Base-by-base conservation (phyloP, 495 filamentous ascomycete species). In the Penicillium diatomitis region DNA sequence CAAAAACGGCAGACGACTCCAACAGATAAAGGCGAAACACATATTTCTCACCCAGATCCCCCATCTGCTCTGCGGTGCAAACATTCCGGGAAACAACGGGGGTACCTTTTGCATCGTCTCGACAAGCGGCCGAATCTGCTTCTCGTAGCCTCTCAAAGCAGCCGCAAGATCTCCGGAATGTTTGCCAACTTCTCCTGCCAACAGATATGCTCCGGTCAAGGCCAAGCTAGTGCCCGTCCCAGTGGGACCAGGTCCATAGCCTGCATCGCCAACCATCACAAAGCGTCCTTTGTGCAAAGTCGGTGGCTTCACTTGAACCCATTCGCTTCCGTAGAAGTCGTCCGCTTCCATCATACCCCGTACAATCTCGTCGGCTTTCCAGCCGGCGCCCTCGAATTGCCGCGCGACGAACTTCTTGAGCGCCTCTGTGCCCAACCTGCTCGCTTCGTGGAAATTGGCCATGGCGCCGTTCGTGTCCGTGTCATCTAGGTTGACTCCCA, bases 241-340 rank as follows among this genome's bases (percentile, higher is more conserved):
- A 30, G 67, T 75, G 4, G 58, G 50, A 38, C 64, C 56, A 4
- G 67, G 44, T 3, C 58, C 60, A 51, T 71, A 72, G 2, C 64
- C 70, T 0, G 70, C 65, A 50, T 74, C 69, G 11, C 70, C 70
- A 9, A 71, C 63, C 44, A 71, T 41, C 6, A 63, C 69, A 36
- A 72, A 60, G 6, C 67, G 62, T 5, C 67, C 66, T 27, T 61
- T 65, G 31, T 56, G 56, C 37, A 72, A 41, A 9, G 8, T 54
- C 11, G 70, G 64, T 11, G 50, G 11, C 49, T 70, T 71, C 57
- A 77, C 65, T 55, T 78, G 75, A 1, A 66, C 64, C n/a, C 70
- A 50, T 38, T 72, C 73, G 38, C 51, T 58, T 10, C 58, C 64
- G 57, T 78, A 77, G 51, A 79, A 76, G 55, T 79, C 73, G 1